Conservation (phyloP, 108 stramenopile genomes). For the Cylindrotheca closterium region DNA sequence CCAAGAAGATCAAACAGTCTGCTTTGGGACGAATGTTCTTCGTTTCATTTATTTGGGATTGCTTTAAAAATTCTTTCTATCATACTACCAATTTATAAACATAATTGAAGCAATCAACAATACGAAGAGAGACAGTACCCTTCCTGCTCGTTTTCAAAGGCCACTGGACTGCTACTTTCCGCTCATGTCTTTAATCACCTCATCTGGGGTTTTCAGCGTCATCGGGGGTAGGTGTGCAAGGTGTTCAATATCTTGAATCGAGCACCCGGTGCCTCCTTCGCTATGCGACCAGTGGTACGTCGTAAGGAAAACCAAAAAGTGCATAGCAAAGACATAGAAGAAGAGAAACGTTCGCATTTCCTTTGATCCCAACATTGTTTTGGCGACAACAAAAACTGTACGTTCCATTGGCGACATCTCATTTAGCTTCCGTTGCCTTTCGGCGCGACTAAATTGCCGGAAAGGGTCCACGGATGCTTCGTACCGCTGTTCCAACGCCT, state of each 20-base stretch:
- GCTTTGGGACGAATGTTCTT: no score
- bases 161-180: background rate
- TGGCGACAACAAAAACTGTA: conserved; percentile 80
- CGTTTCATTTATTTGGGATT: no score
- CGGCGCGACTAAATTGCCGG: conserved; percentile 77
- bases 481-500: conserved; percentile 86
- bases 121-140: no score
- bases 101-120: no score
- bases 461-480: conserved; percentile 90
- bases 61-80: no score
- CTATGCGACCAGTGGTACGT: conserved; percentile 86
- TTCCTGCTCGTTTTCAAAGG: background rate
- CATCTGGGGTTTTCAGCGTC: conserved; percentile 14
- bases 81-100: no score
- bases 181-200: conserved; percentile 18
- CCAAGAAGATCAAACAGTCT: no score
- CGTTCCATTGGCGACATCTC: conserved; percentile 90
- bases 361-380: conserved; percentile 77
- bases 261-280: conserved; percentile 15
- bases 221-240: conserved; percentile 47
- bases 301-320: conserved; percentile 83
- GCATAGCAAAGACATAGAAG: conserved; percentile 77
- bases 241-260: conserved; percentile 25
- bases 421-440: conserved; percentile 81
- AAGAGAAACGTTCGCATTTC: conserved; percentile 85